Evolutionary conservation across 1,284 basidiomycete genomes (phyloP), one percentile per base, ranked within the genome.

Genomic region (Sporisorium scitamineum): DNA sequence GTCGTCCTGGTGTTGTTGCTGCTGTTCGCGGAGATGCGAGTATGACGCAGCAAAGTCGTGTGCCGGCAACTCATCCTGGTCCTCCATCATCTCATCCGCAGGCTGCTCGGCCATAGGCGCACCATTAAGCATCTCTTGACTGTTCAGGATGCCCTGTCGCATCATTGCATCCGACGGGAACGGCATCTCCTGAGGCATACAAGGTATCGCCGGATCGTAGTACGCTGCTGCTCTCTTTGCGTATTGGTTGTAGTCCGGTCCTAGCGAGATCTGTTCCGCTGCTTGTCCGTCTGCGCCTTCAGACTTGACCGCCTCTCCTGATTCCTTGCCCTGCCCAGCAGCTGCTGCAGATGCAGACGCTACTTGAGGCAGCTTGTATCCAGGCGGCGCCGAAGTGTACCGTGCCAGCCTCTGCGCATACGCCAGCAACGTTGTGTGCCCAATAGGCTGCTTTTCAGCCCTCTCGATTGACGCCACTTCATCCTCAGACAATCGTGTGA

Each of bases 151-250:
- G 13, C 80, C 80, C 47, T 81, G 80, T 2, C 80, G 61, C 80
- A 81, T 80, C 65, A 80, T 70, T 6, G 71, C 69, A 42, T 81
- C 80, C 0, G 70, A 76, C 0, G 80, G 80, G 54, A 80, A 81
- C 18, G 80, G 80, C 62, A 81, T 75, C 44, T 81, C 78, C 31
- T 81, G 80, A 27, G 73, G 78, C 78, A 78, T 81, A 10, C 59
- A 60, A 6, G 80, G 78, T 44, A 81, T 78, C 13, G 73, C 76
- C 8, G 80, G 80, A 54, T 81, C 78, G 32, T 81, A 81, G 55
- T 81, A 81, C 0, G 66, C 78, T 32, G 76, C 75, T 18, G 80
- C 80, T 14, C 73, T 54, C 37, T 70, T 68, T 0, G 80, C 78
- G 20, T 70, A 60, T 11, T 65, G 76, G 53, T 81, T 81, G 66